These are phyloP conservation scores for Penicillium arizonense DNA, from an alignment of 495 filamentous ascomycete species.

Conservation along the genomic window DNA sequence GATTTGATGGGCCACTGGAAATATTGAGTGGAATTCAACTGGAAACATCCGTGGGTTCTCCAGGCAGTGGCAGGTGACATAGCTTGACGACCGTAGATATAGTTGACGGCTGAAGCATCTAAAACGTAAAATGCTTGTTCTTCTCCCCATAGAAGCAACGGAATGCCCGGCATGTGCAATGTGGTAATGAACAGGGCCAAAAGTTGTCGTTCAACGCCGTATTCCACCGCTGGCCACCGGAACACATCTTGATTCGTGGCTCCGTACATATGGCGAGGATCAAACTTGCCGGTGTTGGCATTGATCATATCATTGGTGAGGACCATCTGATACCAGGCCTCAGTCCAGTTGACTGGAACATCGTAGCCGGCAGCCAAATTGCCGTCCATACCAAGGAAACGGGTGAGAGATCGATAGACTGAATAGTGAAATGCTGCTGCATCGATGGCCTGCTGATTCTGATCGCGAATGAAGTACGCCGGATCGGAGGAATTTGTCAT, in stretches of 20 bases:
- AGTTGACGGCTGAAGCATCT: constrained; percentile 66
- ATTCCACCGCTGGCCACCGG: constrained; percentile 66
- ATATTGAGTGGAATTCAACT: constrained; percentile 54
- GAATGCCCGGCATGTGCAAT: constrained; percentile 64
- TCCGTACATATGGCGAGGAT: constrained; percentile 71
- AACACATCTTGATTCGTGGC: constrained; percentile 74
- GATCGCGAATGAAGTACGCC: constrained; percentile 55
- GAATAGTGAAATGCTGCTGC: constrained; percentile 70
- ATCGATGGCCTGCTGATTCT: constrained; percentile 59
- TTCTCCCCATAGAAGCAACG: constrained; percentile 65
- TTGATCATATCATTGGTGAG: constrained; percentile 65
- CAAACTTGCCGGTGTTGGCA: constrained; percentile 63
- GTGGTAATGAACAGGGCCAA: constrained; percentile 65
- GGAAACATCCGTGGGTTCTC: constrained; percentile 69
- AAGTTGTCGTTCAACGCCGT: constrained; percentile 60
- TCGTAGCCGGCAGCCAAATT: constrained; percentile 60
- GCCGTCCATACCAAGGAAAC: constrained; percentile 66
- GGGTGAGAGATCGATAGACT: constrained; percentile 64
- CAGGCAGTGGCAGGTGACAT: constrained; percentile 68
- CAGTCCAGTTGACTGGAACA: constrained; percentile 58
- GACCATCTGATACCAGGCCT: constrained; percentile 60
- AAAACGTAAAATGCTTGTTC: constrained; percentile 69
- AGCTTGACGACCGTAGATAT: constrained; percentile 67
- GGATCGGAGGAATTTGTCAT: constrained; percentile 44
- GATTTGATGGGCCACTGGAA: constrained; percentile 57